phyloP scores from a whole-genome alignment of 768 basidiomycete genomes.

The Lactarius hengduanensis region DNA sequence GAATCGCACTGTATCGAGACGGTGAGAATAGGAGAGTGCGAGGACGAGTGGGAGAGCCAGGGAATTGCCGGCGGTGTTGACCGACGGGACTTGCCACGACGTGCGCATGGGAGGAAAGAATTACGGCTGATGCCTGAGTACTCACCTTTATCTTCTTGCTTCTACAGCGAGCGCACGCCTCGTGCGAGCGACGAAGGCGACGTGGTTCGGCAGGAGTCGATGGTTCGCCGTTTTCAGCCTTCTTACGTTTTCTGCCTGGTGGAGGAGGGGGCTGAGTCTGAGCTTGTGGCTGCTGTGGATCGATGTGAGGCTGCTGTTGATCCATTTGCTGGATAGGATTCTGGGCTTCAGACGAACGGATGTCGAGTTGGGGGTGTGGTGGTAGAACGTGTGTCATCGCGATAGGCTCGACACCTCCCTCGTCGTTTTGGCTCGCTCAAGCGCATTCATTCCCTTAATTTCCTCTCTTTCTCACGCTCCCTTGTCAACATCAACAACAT shows the following conservation, averaged over 20 bases:
- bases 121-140: conserved; percentile 45
- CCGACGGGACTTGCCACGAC: conserved; percentile 44
- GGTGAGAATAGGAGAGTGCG: conserved; percentile 33
- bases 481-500: not conserved
- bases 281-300: conserved; percentile 47
- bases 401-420: conserved; percentile 26
- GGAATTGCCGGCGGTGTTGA: conserved; percentile 81
- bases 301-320: conserved; percentile 40
- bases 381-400: conserved; percentile 50
- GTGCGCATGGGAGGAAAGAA: conserved; percentile 25
- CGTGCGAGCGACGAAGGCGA: conserved; percentile 82
- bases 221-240: conserved; percentile 59
- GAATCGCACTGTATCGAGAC: conserved; percentile 70
- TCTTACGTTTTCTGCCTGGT: conserved; percentile 51
- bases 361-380: conserved; percentile 45
- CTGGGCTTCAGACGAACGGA: conserved; percentile 52
- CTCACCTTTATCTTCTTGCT: conserved; percentile 94
- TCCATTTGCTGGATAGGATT: conserved; percentile 68
- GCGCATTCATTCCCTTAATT: conserved; percentile 18
- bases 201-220: conserved; percentile 65
- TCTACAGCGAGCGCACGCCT: conserved; percentile 91
- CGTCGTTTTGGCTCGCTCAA: conserved; percentile 24
- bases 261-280: conserved; percentile 39
- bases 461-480: conserved; percentile 23
- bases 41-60: conserved; percentile 48